A percentile compares a stretch with the other conserved stretches of the same genome.
phyloP scores from a whole-genome alignment of 345 rosid species.

The Eutrema yunnanense region DNA sequence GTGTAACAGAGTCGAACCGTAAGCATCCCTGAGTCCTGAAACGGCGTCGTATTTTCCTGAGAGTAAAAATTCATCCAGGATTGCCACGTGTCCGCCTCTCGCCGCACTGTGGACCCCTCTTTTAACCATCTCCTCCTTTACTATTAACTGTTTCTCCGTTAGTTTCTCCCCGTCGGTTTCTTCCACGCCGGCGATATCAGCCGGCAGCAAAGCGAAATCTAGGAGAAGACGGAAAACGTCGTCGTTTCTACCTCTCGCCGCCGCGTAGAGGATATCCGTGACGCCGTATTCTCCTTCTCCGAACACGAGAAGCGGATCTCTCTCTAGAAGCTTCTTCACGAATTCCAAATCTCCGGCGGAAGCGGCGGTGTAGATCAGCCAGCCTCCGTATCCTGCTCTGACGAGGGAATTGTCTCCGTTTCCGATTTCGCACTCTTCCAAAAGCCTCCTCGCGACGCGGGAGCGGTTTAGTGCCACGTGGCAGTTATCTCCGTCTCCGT shows the following conservation, averaged over 20 bases:
- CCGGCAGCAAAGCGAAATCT: constrained; percentile 37
- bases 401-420: constrained; percentile 59
- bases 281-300: constrained; percentile 98
- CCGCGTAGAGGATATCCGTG: constrained; percentile 75
- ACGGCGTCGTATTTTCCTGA: constrained; percentile 38
- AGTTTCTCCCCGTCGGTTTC: constrained; percentile 19
- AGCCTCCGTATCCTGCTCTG: constrained; percentile 93
- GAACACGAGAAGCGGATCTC: constrained; percentile 82
- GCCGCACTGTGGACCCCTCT: constrained; percentile 88
- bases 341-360: constrained; percentile 81
- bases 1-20: constrained; percentile 72
- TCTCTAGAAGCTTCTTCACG: constrained; percentile 55
- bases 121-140: constrained; percentile 64
- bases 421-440: constrained; percentile 56
- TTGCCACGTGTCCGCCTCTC: constrained; percentile 81
- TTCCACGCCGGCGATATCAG: constrained; percentile 33
- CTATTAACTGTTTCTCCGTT: constrained; percentile 36
- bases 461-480: constrained; percentile 70
- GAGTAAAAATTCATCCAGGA: constrained; percentile 45
- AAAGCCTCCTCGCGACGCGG: constrained; percentile 55
- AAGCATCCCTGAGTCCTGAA: constrained; percentile 46
- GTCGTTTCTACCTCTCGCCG: constrained; percentile 64
- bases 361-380: constrained; percentile 93
- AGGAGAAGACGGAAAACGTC: constrained; percentile 61
- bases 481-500: constrained; percentile 55